phyloP scores from a whole-genome alignment of 1,284 basidiomycete species.

The Exsudoporus floridanus region DNA sequence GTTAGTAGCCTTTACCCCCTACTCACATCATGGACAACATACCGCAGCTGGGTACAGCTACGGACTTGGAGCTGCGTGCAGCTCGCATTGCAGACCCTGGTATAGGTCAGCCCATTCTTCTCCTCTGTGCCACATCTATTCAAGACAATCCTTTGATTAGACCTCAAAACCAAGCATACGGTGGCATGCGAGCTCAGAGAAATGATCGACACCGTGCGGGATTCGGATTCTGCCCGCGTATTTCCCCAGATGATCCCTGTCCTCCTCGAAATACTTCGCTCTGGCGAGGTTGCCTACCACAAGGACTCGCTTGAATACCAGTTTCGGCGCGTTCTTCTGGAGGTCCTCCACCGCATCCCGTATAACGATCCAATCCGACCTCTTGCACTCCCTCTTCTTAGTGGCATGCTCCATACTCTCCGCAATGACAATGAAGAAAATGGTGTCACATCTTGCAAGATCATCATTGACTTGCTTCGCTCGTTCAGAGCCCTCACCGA shows the following conservation, averaged over 20 bases:
- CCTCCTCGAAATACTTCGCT: slow-evolving; percentile 75
- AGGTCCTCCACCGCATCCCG: slow-evolving; percentile 88
- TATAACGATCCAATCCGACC: slow-evolving; percentile 77
- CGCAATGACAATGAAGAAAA: slow-evolving; percentile 97
- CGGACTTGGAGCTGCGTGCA: slow-evolving; percentile 67
- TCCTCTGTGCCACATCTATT: not conserved
- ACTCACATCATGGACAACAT: slow-evolving; percentile 41
- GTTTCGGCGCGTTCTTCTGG: slow-evolving; percentile 82
- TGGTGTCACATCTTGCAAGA: slow-evolving; percentile 89
- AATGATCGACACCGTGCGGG: slow-evolving; percentile 81
- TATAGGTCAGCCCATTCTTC: slow-evolving; percentile 46
- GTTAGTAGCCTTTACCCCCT: slow-evolving; percentile 5
- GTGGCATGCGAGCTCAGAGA: slow-evolving; percentile 84
- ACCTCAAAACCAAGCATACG: slow-evolving; percentile 67
- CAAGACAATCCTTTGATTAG: slow-evolving; percentile 37
- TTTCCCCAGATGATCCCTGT: slow-evolving; percentile 77
- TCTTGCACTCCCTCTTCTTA: slow-evolving; percentile 71
- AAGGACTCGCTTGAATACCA: slow-evolving; percentile 83
- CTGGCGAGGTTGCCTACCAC: slow-evolving; percentile 73
- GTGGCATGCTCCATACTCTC: slow-evolving; percentile 78
- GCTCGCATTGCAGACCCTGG: slow-evolving; percentile 72
- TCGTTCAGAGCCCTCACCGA: slow-evolving; percentile 74
- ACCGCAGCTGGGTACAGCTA: slow-evolving; percentile 47
- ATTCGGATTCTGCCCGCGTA: slow-evolving; percentile 75
- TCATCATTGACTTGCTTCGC: slow-evolving; percentile 81